Percentiles rank a stretch among this genome's conserved stretches.
These are phyloP conservation scores for Vigna angularis DNA, from an alignment of 306 rosid species.

Conservation along the genomic window DNA sequence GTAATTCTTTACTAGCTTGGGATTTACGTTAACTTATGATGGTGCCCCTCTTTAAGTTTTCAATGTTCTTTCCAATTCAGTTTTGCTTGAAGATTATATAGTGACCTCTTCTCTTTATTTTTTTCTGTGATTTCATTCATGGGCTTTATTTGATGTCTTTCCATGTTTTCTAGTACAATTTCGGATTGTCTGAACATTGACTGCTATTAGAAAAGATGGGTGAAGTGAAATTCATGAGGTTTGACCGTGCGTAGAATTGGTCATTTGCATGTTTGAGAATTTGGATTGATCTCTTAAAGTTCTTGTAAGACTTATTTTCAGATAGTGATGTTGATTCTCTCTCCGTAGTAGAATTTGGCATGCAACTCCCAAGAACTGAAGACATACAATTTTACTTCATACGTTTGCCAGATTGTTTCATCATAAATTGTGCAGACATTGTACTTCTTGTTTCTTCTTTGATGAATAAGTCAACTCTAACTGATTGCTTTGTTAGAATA, in stretches of 20 bases:
- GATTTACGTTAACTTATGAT: background rate
- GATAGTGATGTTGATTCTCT: background rate
- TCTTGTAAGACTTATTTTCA: slow-evolving; percentile 6
- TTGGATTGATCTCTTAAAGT: background rate
- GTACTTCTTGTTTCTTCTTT: background rate
- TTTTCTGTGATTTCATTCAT: background rate
- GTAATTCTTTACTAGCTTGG: background rate
- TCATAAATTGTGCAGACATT: background rate
- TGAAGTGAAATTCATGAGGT: background rate
- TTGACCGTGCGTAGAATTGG: background rate
- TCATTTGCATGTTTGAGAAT: slow-evolving; percentile 11
- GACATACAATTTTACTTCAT: background rate
- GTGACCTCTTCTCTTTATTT: background rate
- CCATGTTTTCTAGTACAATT: slow-evolving; percentile 8
- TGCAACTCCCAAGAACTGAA: background rate
- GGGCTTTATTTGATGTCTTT: slow-evolving; percentile 11
- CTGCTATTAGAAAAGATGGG: background rate
- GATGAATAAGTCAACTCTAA: background rate
- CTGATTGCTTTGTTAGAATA: background rate
- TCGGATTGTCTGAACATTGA: slow-evolving; percentile 25
- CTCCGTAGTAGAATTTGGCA: background rate
- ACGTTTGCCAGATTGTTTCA: background rate
- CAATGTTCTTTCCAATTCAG: slow-evolving; percentile 3
- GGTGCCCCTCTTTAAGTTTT: slow-evolving; percentile 8
- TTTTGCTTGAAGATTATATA: background rate